Evolutionary conservation across 208 protist genomes (phyloP).

Genomic region (Trypanosoma avium): DNA sequence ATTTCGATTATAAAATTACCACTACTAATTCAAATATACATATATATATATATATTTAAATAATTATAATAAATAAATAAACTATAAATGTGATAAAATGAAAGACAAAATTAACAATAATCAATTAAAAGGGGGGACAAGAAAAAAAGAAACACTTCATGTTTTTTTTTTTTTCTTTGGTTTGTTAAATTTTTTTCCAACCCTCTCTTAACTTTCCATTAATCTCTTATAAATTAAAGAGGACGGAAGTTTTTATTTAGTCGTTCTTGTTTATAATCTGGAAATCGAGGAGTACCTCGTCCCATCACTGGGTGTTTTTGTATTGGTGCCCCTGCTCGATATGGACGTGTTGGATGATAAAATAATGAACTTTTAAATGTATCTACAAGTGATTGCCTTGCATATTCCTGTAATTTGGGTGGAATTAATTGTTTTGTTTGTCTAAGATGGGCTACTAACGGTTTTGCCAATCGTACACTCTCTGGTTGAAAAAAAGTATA

Average conservation of each 20-base stretch:
- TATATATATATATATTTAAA: too few species aligned
- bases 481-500: slow-evolving; percentile 90
- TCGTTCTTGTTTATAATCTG: slow-evolving; percentile 67
- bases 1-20: too few species aligned
- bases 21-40: too few species aligned
- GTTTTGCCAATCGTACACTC: slow-evolving; percentile 74
- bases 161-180: too few species aligned
- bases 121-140: too few species aligned
- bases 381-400: slow-evolving; percentile 74
- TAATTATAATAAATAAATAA: too few species aligned
- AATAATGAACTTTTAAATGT: slow-evolving; percentile 75
- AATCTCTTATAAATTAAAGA: slow-evolving; percentile 25
- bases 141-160: too few species aligned
- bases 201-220: not conserved
- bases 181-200: not conserved
- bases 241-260: slow-evolving; percentile 71
- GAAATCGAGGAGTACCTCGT: slow-evolving; percentile 51
- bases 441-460: slow-evolving; percentile 74
- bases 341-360: slow-evolving; percentile 73
- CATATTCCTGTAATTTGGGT: slow-evolving; percentile 82
- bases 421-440: slow-evolving; percentile 77
- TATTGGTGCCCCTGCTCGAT: slow-evolving; percentile 66
- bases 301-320: slow-evolving; percentile 60
- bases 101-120: too few species aligned
- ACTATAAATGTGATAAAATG: too few species aligned